Conservation (phyloP, 2,329 filamentous ascomycete genomes). For the Venturia effusa region DNA sequence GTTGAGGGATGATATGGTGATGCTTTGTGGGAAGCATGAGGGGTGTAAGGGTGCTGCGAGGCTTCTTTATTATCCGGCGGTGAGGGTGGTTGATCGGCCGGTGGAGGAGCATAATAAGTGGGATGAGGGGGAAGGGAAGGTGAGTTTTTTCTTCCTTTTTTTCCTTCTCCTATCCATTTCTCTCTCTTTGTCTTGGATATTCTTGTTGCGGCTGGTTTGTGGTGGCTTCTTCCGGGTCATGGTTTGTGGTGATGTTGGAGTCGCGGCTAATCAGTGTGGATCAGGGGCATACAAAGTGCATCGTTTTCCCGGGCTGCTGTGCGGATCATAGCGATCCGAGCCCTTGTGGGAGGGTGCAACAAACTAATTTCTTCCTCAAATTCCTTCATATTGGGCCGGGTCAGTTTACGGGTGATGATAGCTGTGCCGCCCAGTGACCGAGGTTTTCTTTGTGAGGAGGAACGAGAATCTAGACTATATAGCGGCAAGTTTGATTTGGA, state of each 20-base stretch:
- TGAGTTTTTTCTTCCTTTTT: neutral
- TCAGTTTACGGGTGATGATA: neutral
- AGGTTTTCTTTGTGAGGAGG: neutral
- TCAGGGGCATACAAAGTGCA: neutral
- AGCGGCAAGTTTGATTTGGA: too few species aligned
- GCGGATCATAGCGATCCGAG: neutral
- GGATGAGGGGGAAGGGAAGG: constrained; percentile 1
- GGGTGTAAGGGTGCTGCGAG: neutral
- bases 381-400: too few species aligned
- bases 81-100: constrained; percentile 1
- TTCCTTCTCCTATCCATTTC: neutral
- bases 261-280: neutral
- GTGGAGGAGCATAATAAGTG: constrained; percentile 1
- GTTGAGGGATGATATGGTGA: constrained; percentile 11
- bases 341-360: neutral
- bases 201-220: too few species aligned
- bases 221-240: neutral
- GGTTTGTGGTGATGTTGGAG: neutral
- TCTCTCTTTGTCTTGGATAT: too few species aligned
- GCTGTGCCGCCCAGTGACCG: neutral
- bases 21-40: constrained; percentile 5
- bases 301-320: constrained; percentile 6
- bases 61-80: neutral
- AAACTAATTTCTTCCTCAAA: too few species aligned
- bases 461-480: too few species aligned